phyloP scores from a whole-genome alignment of 495 filamentous ascomycete genomes.

The Margaritispora aquatica region DNA sequence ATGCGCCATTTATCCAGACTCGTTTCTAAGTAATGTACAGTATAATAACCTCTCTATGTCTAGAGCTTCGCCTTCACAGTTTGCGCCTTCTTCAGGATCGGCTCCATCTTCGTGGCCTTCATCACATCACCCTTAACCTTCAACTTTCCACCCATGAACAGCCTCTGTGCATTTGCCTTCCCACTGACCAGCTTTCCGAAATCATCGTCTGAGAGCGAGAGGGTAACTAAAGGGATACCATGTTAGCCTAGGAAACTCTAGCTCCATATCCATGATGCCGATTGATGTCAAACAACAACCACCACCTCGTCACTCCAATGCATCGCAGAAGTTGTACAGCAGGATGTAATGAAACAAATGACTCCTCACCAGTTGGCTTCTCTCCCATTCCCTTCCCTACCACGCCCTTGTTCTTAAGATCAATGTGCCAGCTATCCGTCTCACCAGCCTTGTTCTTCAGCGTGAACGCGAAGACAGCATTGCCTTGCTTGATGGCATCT shows the following conservation, averaged over 20 bases:
- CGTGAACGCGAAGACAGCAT: conserved; percentile 84
- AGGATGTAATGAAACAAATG: too few relatives aligned
- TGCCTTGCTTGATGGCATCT: conserved; percentile 80
- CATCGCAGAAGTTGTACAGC: not conserved
- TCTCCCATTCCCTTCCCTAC: conserved; percentile 71
- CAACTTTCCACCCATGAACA: conserved; percentile 96
- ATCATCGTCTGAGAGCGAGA: conserved; percentile 78
- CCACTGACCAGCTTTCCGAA: conserved; percentile 77
- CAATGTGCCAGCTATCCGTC: conserved; percentile 85
- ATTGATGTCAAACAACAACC: too few relatives aligned
- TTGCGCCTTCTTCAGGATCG: conserved; percentile 85
- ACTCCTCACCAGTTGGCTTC: conserved; percentile 82
- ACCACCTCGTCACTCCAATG: not conserved
- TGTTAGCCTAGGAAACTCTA: too few relatives aligned
- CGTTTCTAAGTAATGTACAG: not conserved
- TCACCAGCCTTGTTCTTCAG: conserved; percentile 80
- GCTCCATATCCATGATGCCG: too few relatives aligned
- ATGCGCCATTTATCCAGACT: too few relatives aligned
- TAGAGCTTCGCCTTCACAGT: conserved; percentile 78
- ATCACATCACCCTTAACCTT: conserved; percentile 98
- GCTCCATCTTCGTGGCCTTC: conserved; percentile 97
- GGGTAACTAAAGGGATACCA: conserved; percentile 57
- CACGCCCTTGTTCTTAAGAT: conserved; percentile 82
- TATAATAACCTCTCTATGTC: conserved; percentile 36
- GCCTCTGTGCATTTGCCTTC: conserved; percentile 86